phyloP scores from a whole-genome alignment of 805 yeast species.

The Wilhelminamyces savonicus region DNA sequence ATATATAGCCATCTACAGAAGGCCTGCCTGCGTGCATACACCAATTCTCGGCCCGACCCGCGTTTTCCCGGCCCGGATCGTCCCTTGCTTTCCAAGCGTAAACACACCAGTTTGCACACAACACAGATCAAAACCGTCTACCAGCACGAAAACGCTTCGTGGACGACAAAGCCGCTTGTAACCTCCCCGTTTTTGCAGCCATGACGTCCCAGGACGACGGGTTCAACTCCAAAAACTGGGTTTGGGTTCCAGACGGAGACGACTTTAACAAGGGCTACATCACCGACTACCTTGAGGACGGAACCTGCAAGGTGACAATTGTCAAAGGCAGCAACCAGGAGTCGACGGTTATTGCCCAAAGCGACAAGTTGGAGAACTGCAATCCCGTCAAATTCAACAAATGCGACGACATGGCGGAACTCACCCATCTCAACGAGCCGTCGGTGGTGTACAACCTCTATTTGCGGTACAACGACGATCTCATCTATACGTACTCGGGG shows the following conservation, averaged over 20 bases:
- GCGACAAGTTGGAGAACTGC: slow-evolving; percentile 49
- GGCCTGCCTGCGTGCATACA: no score
- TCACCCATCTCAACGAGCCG: slow-evolving; percentile 91
- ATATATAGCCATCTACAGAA: no score
- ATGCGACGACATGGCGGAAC: slow-evolving; percentile 91
- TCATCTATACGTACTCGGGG: slow-evolving; percentile 92
- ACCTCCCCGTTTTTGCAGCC: no score
- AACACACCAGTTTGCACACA: no score
- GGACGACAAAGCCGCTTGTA: no score
- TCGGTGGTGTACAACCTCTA: slow-evolving; percentile 84
- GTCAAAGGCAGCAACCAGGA: slow-evolving; percentile 32
- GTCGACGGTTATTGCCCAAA: slow-evolving; percentile 36
- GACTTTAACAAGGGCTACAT: slow-evolving; percentile 56
- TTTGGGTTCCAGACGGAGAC: slow-evolving; percentile 69
- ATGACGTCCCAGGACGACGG: no score
- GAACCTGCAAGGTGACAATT: slow-evolving; percentile 30
- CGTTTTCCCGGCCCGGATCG: no score
- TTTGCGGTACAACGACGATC: slow-evolving; percentile 68
- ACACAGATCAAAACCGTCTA: no score
- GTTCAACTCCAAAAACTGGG: slow-evolving; percentile 50
- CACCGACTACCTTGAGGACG: slow-evolving; percentile 34
- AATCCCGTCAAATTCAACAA: slow-evolving; percentile 89
- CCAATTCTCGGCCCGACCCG: no score
- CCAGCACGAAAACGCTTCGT: no score
- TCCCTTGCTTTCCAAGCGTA: no score